Conservation (phyloP, 2,329 filamentous ascomycete genomes). For the Colletotrichum cuscutae region DNA sequence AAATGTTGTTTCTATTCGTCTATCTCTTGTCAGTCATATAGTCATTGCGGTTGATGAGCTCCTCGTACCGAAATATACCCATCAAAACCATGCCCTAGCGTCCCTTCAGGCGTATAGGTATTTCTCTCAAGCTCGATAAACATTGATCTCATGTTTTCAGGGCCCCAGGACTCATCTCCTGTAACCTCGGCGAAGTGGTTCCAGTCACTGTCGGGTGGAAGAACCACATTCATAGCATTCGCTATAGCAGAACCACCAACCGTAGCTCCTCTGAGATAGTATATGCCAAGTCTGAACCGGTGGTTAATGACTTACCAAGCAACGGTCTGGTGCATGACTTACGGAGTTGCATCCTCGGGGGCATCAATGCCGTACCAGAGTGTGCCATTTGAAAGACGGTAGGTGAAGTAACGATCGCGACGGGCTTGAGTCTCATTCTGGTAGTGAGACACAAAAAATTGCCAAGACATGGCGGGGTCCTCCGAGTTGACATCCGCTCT, state of each 20-base stretch:
- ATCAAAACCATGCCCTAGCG: too few species aligned
- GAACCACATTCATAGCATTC: constrained; percentile 23
- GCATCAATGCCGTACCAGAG: constrained; percentile 34
- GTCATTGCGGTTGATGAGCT: too few species aligned
- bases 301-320: too few species aligned
- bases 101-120: too few species aligned
- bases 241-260: constrained; percentile 24
- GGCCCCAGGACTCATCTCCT: background rate
- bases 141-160: too few species aligned
- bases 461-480: constrained; percentile 23
- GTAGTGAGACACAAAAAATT: constrained; percentile 37
- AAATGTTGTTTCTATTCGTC: too few species aligned
- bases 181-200: constrained; percentile 5
- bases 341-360: constrained; percentile 1
- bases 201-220: constrained; percentile 24
- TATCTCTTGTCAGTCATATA: too few species aligned
- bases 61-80: too few species aligned
- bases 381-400: constrained; percentile 28
- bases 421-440: constrained; percentile 26
- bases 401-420: constrained; percentile 32
- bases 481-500: too few species aligned
- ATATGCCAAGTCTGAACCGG: background rate
- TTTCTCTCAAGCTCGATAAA: too few species aligned
- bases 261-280: constrained; percentile 26
- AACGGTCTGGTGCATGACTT: too few species aligned